Base-by-base conservation (phyloP, 2,329 filamentous ascomycete species). In the Paracamarosporium sp. region DNA sequence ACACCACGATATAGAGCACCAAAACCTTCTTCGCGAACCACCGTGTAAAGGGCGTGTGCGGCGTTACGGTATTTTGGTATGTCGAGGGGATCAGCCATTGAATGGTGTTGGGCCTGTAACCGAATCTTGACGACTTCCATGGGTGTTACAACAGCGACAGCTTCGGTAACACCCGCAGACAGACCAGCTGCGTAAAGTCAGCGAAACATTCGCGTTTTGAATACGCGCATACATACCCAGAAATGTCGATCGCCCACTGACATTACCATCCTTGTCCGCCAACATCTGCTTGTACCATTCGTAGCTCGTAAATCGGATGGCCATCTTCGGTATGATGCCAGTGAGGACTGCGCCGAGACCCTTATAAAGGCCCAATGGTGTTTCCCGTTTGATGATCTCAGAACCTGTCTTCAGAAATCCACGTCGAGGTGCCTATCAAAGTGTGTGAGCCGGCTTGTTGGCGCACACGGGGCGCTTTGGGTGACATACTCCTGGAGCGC, bases 121-220 rank as follows among this genome's bases (percentile, higher is more conserved):
- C 95, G 91, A 76, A 99, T 99, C 86, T 99, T 99, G 80, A 99
- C 88, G 61, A 99, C 95, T 82, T 99, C 95, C 95, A 99, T 99
- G 5, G 95, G 95, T 28, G 93, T 97, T 55, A 99, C 95, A 50
- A 99, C 92, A 47, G 91, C 90, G 43, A 99, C 94, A 64, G 95
- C 95, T 85, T 99, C 95, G 20, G 95, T 98, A 17, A 99, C 88
- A 79, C 95, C 95, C 25, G 95, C 95, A 24, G 91, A 87, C 44
- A 99, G 88, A 73, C 95, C 95, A 68, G 95, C 92, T 88, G 63
- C 51, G 31, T 0, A 46, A 25, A 35, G 59, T 74, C 38, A 73
- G 66, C 31, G 47, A 40, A n/a, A 48, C 22, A 35, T 33, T 11
- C 5, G 5, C 6, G 7, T 31, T 20, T 9, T 12, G 4, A 11